Evolutionary conservation across 495 filamentous ascomycete species (phyloP), one percentile per base, ranked within the genome.

Genomic region (Neurospora sp.): DNA sequence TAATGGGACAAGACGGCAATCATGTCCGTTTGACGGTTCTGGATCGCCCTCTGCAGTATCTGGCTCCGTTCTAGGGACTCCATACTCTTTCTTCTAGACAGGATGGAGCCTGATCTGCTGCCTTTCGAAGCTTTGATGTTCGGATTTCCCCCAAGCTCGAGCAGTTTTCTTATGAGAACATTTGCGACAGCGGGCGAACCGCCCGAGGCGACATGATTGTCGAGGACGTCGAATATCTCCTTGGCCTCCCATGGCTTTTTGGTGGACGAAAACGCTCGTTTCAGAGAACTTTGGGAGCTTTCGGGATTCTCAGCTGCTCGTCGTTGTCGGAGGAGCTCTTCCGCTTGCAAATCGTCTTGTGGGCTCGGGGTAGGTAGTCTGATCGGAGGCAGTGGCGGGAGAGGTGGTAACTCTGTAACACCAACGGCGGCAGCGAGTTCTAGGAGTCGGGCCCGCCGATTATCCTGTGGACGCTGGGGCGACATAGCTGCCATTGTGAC

Each of bases 241-340:
- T 79, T 81, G 39, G 82, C 76, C 6, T 87, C 85, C 84, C 83
- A 85, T 42, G 83, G 80, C 73, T 85, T 85, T n/a, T 79, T 79
- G 74, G 78, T 83, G 4, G 82, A 81, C 3, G 82, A 80, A 53
- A 87, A 86, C 6, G 82, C 84, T 10, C 83, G 80, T 40, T 81
- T 82, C 35, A 86, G 74, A 14, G 78, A 72, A 22, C 78, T 80
- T 70, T 83, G 82, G 12, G 78, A 78, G 8, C 59, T 69, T 35
- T 81, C 74, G 37, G 78, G 76, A 18, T 72, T 74, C 12, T 79
- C 79, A 44, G 71, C 74, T 27, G 73, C 69, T 8, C 83, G 81
- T 38, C 78, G 84, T 3, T 80, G 79, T 76, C 83, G 83, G 61
- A 87, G 77, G 9, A 85, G 75, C 35, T 84, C 83, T 70, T 87